Evolutionary conservation across 352 stramenopile species (phyloP), one percentile per base, ranked within the genome.

Genomic region (Phytophthora niederhauseri): DNA sequence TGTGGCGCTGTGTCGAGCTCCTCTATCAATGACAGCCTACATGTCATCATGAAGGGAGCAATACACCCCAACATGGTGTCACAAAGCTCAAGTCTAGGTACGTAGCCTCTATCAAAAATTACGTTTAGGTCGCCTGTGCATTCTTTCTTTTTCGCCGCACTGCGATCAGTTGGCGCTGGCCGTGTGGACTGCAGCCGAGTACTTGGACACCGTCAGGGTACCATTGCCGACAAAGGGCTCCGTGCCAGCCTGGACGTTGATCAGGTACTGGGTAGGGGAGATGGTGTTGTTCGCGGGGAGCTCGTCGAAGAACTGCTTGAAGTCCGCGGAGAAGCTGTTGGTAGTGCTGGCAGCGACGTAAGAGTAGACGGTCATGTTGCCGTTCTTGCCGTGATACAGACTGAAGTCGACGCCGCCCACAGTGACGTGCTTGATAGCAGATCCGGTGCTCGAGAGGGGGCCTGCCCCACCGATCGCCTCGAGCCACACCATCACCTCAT

Each of bases 401-500:
- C 72, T 81, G 61, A 78, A 78, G 2, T 65, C 49, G 26, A 70
- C 48, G 26, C 67, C 72, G 19, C 63, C 61, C 17, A 73, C 65
- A 2, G 59, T 78, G 7, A 34, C 30, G 30, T 34, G 30, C 30
- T 34, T 19, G 41, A 48, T 48, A 48, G 41, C 41, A 6, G 41
- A 48, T 7, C 57, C 57, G 3, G 57, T 56, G 28, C 0, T 48
- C 1, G 57, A 48, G n/a, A 74, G 49, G 12, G 68, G 4, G 66
- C 70, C 12, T 70, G 72, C 3, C 64, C 74, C 22, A 67, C 67
- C 68, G 19, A 82, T 73, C 0, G 71, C 68, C 12, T 65, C 68
- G 20, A 82, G 63, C 72, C 75, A 80, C 48, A 78, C 70, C 72
- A 80, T 80, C 56, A 78, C 70, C 63, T 78, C 72, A 26, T 68